These are phyloP conservation scores for Podospora bellae-mahoneyi DNA, from an alignment of 495 filamentous ascomycete species.

Conservation along the genomic window DNA sequence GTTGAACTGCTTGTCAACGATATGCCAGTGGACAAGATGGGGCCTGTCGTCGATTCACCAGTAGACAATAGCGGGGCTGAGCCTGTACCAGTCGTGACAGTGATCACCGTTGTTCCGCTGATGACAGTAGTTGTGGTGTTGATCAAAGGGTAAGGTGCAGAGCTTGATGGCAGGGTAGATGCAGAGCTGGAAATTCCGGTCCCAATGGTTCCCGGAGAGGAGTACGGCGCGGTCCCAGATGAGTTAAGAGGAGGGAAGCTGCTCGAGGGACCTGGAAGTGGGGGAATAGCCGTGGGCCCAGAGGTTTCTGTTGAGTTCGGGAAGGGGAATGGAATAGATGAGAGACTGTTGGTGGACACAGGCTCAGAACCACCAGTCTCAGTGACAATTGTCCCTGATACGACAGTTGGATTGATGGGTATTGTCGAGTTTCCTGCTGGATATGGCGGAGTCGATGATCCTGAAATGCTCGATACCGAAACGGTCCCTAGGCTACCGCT, in stretches of 20 bases:
- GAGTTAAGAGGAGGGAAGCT: neutral
- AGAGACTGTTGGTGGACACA: neutral
- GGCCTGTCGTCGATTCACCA: neutral
- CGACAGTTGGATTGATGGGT: neutral
- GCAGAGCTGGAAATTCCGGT: neutral
- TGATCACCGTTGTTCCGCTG: neutral
- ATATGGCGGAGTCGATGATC: constrained; percentile 7
- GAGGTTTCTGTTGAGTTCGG: constrained; percentile 21
- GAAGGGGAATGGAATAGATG: constrained; percentile 7
- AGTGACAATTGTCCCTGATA: neutral
- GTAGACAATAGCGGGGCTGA: neutral
- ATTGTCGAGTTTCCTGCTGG: constrained; percentile 3
- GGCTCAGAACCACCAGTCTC: neutral
- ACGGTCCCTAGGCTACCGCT: neutral
- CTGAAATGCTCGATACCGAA: neutral
- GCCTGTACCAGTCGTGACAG: neutral
- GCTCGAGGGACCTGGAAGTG: constrained; percentile 1
- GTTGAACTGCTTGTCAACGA: neutral
- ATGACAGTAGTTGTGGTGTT: constrained; percentile 20
- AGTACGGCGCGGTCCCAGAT: constrained; percentile 9
- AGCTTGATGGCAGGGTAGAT: neutral
- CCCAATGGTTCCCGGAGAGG: neutral
- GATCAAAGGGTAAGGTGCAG: constrained; percentile 9
- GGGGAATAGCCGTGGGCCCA: constrained; percentile 9
- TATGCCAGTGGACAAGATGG: neutral